Percentiles rank a stretch among this genome's conserved stretches.
Evolutionary conservation across 352 stramenopile species (phyloP).

Genomic region (Plasmopara viticola): DNA sequence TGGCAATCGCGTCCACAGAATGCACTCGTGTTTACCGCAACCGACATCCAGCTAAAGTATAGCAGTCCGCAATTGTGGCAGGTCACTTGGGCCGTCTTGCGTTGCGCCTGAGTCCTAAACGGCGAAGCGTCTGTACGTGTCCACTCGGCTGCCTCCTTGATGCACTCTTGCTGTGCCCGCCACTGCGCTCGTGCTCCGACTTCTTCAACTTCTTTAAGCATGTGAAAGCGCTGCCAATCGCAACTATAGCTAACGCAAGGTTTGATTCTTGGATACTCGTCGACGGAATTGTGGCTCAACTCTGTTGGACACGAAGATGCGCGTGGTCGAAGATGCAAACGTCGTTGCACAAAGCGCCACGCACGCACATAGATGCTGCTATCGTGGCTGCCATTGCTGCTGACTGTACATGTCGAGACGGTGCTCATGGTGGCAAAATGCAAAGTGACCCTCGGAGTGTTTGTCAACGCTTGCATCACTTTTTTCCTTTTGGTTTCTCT

Average conservation of each 20-base stretch:
- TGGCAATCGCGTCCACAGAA: conserved; percentile 67
- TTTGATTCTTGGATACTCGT: conserved; percentile 4
- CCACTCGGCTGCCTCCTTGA: conserved; percentile 21
- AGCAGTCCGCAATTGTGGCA: conserved; percentile 50
- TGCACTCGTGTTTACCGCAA: conserved; percentile 14
- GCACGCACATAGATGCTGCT: conserved; percentile 29
- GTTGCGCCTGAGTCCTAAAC: conserved; percentile 12
- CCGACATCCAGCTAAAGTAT: conserved; percentile 33
- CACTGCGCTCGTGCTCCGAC: conserved; percentile 17
- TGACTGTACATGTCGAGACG: conserved; percentile 5
- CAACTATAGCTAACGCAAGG: conserved; percentile 11
- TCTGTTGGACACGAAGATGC: conserved; percentile 25
- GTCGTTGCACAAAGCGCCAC: conserved; percentile 34
- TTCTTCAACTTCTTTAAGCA: conserved; percentile 39
- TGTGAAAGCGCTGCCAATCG: conserved; percentile 32
- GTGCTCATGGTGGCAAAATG: conserved; percentile 3
- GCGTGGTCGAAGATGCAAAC: conserved; percentile 30
- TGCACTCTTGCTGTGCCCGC: conserved; percentile 10
- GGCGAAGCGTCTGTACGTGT: conserved; percentile 4
- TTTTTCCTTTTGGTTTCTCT: conserved; percentile 1
- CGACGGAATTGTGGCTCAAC: background rate
- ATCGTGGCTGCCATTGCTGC: conserved; percentile 3
- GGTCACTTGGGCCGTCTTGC: conserved; percentile 28
- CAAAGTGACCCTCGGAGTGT: conserved; percentile 13
- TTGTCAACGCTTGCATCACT: conserved; percentile 3